Evolutionary conservation across 2,329 filamentous ascomycete species (phyloP).

Genomic region (Trichoderma koningiopsis): DNA sequence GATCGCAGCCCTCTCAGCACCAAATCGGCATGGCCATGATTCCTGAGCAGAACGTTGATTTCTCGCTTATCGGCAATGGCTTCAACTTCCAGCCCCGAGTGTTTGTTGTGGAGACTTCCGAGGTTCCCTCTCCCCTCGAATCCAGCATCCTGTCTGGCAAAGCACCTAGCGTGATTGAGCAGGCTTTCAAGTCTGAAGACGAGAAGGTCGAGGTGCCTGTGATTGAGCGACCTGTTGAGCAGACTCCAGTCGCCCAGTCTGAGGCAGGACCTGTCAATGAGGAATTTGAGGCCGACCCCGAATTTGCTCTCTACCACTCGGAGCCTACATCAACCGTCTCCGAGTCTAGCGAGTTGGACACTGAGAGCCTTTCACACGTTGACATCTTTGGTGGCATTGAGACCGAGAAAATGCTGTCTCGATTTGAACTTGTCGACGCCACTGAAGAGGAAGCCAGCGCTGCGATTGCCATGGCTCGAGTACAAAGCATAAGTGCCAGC

Average conservation of each 20-base stretch:
- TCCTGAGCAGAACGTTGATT: conserved; percentile 76
- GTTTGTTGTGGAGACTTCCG: conserved; percentile 74
- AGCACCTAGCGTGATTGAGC: conserved; percentile 56
- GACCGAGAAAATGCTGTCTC: conserved; percentile 64
- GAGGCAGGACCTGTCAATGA: conserved; percentile 46
- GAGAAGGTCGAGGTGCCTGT: conserved; percentile 61
- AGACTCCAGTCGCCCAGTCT: conserved; percentile 35
- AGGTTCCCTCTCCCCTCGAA: conserved; percentile 63
- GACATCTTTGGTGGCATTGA: conserved; percentile 58
- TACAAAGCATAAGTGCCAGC: conserved; percentile 51
- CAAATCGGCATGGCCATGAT: conserved; percentile 82
- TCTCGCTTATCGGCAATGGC: conserved; percentile 66
- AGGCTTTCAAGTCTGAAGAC: conserved; percentile 46
- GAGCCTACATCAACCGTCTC: conserved; percentile 35
- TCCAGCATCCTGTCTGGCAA: conserved; percentile 71
- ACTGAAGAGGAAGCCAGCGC: conserved; percentile 52
- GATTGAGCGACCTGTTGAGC: conserved; percentile 52
- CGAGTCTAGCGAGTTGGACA: conserved; percentile 41
- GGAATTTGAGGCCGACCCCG: conserved; percentile 64
- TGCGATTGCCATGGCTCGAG: conserved; percentile 50
- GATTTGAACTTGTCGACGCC: conserved; percentile 65
- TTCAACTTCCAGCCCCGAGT: conserved; percentile 70
- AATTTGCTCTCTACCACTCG: conserved; percentile 63
- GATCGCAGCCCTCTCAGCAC: conserved; percentile 58
- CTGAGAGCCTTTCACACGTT: conserved; percentile 44